phyloP scores from a whole-genome alignment of 441 rosid species.

The Adansonia rubrostipa region DNA sequence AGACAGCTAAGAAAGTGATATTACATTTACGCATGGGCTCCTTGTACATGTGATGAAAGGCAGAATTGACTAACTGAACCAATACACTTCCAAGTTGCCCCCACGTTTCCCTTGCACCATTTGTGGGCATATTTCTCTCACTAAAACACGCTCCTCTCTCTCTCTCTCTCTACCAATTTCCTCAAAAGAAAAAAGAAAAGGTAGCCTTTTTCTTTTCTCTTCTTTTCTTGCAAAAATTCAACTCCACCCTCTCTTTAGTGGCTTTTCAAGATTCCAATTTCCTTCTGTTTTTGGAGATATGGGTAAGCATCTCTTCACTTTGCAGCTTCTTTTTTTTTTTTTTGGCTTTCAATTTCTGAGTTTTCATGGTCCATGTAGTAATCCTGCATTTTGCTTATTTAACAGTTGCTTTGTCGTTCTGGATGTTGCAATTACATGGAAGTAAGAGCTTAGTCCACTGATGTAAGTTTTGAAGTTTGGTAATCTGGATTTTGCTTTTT shows the following conservation, averaged over 20 bases:
- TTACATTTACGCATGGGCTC: not conserved
- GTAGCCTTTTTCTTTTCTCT: not conserved
- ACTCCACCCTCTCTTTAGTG: not conserved
- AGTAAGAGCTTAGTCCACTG: not conserved
- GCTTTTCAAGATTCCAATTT: conserved; percentile 19
- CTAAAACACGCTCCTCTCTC: not conserved
- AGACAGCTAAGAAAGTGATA: conserved; percentile 6
- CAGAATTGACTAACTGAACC: not conserved
- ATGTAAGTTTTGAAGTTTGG: conserved; percentile 9
- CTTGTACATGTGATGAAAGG: conserved; percentile 40
- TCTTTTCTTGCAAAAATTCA: conserved; percentile 11
- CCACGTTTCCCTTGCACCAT: conserved; percentile 52
- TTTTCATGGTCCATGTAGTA: conserved; percentile 31
- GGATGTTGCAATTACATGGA: conserved; percentile 14
- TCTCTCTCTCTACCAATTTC: conserved; percentile 16
- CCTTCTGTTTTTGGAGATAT: conserved; percentile 22
- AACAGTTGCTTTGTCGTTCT: conserved; percentile 1
- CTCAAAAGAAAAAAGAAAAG: conserved; percentile 5
- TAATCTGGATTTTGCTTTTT: conserved; percentile 30
- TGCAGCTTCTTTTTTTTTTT: conserved; percentile 21
- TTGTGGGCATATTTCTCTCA: conserved; percentile 31
- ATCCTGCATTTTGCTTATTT: conserved; percentile 38
- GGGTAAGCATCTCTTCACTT: conserved; percentile 31
- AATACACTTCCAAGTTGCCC: conserved; percentile 34
- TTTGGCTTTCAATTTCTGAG: not conserved